A percentile compares a stretch with the other conserved stretches of the same genome.
Conservation (phyloP, 139 green algal species). For the Astrephomene gubernaculifera region DNA sequence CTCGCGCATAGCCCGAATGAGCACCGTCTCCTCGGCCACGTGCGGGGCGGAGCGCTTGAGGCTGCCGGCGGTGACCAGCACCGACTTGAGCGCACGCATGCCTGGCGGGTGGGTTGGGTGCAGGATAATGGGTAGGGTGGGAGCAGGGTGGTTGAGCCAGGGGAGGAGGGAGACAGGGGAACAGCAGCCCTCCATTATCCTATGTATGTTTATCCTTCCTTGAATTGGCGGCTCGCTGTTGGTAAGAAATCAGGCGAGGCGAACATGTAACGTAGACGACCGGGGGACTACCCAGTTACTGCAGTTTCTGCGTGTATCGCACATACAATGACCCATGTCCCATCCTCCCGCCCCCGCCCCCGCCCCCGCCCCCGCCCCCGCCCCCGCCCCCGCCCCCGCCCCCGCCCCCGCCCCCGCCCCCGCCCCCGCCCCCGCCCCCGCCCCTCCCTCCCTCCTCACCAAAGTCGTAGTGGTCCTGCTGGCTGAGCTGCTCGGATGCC, state of each 20-base stretch:
- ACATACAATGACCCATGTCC: too few species aligned
- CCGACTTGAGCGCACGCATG: conserved; percentile 88
- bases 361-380: too few species aligned
- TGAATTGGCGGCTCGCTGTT: too few species aligned
- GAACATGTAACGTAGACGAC: too few species aligned
- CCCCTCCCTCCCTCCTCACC: conserved; percentile 13
- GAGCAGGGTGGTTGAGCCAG: background rate
- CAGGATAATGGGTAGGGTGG: background rate
- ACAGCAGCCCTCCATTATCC: background rate
- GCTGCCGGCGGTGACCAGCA: conserved; percentile 83
- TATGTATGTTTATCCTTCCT: background rate
- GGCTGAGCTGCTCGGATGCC: conserved; percentile 76
- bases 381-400: background rate
- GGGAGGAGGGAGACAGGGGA: background rate
- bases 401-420: background rate
- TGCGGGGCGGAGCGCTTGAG: conserved; percentile 74
- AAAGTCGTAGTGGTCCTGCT: conserved; percentile 85
- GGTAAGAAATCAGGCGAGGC: too few species aligned
- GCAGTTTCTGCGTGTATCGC: too few species aligned
- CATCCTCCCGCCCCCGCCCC: too few species aligned
- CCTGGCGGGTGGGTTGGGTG: background rate
- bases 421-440: background rate
- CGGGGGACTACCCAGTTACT: too few species aligned
- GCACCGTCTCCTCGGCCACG: conserved; percentile 71
- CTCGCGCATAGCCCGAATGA: conserved; percentile 84